Evolutionary conservation across 1,284 basidiomycete genomes (phyloP), one percentile per base, ranked within the genome.

Genomic region (Sphagnurus paluster): DNA sequence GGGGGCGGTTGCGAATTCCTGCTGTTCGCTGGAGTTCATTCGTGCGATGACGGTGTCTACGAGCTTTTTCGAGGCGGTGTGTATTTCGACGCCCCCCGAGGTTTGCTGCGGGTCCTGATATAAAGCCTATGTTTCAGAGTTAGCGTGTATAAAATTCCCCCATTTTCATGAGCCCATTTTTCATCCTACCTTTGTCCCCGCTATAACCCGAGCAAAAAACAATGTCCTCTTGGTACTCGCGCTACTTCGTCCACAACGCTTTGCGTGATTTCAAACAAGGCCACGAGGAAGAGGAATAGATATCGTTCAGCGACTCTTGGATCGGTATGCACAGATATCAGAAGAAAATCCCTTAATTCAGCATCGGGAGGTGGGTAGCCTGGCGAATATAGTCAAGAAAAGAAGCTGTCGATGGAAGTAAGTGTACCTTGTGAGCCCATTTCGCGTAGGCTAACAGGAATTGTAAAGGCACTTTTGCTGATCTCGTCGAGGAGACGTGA

Each of bases 401-500:
- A 26, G 20, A 13, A 43, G 26, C 37, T 32, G 32, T 10, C 33
- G 19, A 29, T 33, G 36, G 33, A 19, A 13, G 41, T 26, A 29
- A 36, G 35, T 13, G 44, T 46, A 50, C 48, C 55, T 38, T 6
- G 29, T 5, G 41, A 6, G n/a, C 36, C 36, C 8, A 3, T 1
- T 4, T 35, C 42, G 30, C 48, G 50, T 29, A 57, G 51, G 46
- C 53, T 58, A 33, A 59, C 46, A 11, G 58, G 59, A 28, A 66
- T 60, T 13, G 58, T 43, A 23, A 62, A 55, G 38, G 48, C 46
- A 3, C 30, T 40, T 42, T 62, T 62, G 13, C 46, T 37, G 19
- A 64, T 28, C 42, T 66, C 61, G 32, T 65, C 61, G 5, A 64
- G 41, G 7, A 52, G 32, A 10, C 64, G 52, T 1, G 64, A 65